A percentile compares a stretch with the other conserved stretches of the same genome.
Conservation (phyloP, 1,139 yeast genomes). For the Hansenula lynferdii region DNA sequence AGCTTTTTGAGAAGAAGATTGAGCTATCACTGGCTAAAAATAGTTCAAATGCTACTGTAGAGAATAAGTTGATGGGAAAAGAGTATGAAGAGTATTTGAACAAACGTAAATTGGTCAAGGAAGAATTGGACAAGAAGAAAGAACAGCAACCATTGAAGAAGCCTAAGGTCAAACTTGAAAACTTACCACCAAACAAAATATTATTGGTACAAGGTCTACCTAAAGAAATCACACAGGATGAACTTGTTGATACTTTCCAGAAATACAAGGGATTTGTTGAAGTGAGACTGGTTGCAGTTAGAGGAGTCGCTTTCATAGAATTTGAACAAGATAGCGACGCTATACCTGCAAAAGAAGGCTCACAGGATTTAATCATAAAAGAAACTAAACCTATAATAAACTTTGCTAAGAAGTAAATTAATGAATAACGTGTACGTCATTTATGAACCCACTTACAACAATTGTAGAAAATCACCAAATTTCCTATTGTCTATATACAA, state of each 20-base stretch:
- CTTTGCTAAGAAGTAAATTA: slow-evolving; percentile 49
- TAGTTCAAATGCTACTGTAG: slow-evolving; percentile 24
- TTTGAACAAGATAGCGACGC: slow-evolving; percentile 54
- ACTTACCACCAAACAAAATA: slow-evolving; percentile 63
- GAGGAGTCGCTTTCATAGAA: slow-evolving; percentile 78
- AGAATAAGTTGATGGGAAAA: slow-evolving; percentile 12
- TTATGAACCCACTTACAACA: neutral
- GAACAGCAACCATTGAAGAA: slow-evolving; percentile 19
- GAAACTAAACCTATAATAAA: slow-evolving; percentile 35
- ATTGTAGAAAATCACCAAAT: neutral
- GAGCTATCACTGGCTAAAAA: slow-evolving; percentile 37
- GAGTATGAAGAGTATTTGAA: slow-evolving; percentile 12
- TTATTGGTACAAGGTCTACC: slow-evolving; percentile 68
- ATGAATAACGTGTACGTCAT: no score
- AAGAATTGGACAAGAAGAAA: slow-evolving; percentile 22
- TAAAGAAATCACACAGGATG: slow-evolving; percentile 34
- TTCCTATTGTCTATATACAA: neutral
- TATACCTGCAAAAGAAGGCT: slow-evolving; percentile 33
- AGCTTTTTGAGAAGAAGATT: slow-evolving; percentile 52
- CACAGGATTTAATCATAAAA: slow-evolving; percentile 32
- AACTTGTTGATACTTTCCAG: slow-evolving; percentile 41
- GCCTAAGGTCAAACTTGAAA: slow-evolving; percentile 27
- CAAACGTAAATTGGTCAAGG: slow-evolving; percentile 17
- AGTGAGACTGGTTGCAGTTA: slow-evolving; percentile 59
- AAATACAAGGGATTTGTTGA: slow-evolving; percentile 56